Percentiles rank a stretch among this genome's conserved stretches.
phyloP scores from a whole-genome alignment of 1,139 yeast species.

The Ogataea hybrid region DNA sequence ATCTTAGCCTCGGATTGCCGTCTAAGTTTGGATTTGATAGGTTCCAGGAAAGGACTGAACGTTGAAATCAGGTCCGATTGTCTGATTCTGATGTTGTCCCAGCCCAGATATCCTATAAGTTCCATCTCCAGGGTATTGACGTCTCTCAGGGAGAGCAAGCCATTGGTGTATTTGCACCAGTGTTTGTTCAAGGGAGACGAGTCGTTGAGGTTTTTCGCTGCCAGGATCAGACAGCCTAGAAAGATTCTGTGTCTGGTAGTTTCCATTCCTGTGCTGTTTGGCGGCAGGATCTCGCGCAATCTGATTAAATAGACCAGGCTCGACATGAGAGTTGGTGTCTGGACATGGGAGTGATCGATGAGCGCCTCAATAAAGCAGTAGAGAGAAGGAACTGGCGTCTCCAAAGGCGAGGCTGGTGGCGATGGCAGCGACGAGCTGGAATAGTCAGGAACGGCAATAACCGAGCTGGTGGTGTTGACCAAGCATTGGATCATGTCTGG shows the following conservation, averaged over 20 bases:
- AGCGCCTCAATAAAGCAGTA: conserved; percentile 66
- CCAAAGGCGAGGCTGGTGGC: conserved; percentile 45
- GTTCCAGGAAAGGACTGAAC: conserved; percentile 71
- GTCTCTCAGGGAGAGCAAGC: conserved; percentile 70
- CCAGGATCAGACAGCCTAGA: conserved; percentile 79
- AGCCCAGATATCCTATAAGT: conserved; percentile 72
- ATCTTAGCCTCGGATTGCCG: conserved; percentile 23
- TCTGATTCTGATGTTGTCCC: conserved; percentile 68
- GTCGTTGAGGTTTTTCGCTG: conserved; percentile 91
- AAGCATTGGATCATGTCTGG: conserved; percentile 78
- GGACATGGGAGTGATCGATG: conserved; percentile 82
- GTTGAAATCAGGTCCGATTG: conserved; percentile 67
- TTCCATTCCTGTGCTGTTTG: conserved; percentile 88
- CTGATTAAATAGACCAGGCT: conserved; percentile 79
- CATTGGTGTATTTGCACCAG: conserved; percentile 92
- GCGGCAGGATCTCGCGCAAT: conserved; percentile 73
- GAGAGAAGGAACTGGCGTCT: conserved; percentile 39
- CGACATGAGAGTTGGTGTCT: conserved; percentile 93
- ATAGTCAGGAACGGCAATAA: conserved; percentile 54
- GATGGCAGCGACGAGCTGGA: conserved; percentile 33
- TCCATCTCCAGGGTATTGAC: conserved; percentile 93
- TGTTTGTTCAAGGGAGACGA: conserved; percentile 92
- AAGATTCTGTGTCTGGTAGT: conserved; percentile 93
- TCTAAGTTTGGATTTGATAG: conserved; percentile 52
- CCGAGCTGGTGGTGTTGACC: conserved; percentile 76